Conservation (phyloP, 805 yeast genomes). For the Ogataea nitratoaversa region DNA sequence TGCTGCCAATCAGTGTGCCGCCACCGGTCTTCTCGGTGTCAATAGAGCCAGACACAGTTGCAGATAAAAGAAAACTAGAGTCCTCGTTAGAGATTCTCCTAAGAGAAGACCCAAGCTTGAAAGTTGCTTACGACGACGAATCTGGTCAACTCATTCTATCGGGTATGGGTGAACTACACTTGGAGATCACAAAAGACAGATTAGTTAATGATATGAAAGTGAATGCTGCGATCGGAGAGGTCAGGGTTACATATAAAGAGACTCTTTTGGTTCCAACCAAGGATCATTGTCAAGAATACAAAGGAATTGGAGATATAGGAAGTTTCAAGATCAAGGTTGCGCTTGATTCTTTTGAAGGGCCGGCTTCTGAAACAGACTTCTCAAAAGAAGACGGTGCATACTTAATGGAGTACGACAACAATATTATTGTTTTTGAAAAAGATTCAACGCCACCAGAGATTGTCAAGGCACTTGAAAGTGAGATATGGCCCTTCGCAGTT, state of each 20-base stretch:
- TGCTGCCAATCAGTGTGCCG: slow-evolving; percentile 79
- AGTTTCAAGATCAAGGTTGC: slow-evolving; percentile 24
- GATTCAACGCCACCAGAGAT: slow-evolving; percentile 22
- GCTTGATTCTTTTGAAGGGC: slow-evolving; percentile 31
- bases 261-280: slow-evolving; percentile 33
- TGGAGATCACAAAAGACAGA: slow-evolving; percentile 82
- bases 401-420: slow-evolving; percentile 43
- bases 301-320: slow-evolving; percentile 15
- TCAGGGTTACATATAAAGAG: slow-evolving; percentile 89
- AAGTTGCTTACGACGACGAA: slow-evolving; percentile 71
- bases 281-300: slow-evolving; percentile 17
- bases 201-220: slow-evolving; percentile 80
- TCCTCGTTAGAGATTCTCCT: slow-evolving; percentile 60
- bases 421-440: slow-evolving; percentile 37
- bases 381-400: slow-evolving; percentile 38
- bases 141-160: slow-evolving; percentile 83
- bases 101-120: slow-evolving; percentile 89
- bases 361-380: slow-evolving; percentile 26
- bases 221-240: slow-evolving; percentile 71
- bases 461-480: slow-evolving; percentile 15
- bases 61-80: slow-evolving; percentile 73
- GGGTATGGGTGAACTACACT: slow-evolving; percentile 97
- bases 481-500: slow-evolving; percentile 44
- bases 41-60: slow-evolving; percentile 76
- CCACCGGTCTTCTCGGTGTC: slow-evolving; percentile 90